Base-by-base conservation (phyloP, 2,329 filamentous ascomycete genomes). In the Colletotrichum aenigma region DNA sequence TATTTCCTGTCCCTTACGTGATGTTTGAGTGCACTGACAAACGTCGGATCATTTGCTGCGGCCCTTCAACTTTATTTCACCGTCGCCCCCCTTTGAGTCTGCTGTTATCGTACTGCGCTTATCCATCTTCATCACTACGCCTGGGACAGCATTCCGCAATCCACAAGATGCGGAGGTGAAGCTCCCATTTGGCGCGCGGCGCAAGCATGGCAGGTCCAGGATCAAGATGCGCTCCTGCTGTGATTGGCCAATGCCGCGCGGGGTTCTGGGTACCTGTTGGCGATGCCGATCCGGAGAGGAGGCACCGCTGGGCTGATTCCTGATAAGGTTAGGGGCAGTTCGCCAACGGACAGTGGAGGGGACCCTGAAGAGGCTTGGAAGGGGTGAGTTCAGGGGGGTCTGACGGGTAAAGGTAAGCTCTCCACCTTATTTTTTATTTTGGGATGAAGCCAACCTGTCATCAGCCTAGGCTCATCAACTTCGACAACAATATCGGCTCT, bases 391-490 rank as follows among this genome's bases (percentile, higher is more conserved):
- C 66, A 60, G 66, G 66, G 61, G 60, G 61, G 70, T 69, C 62
- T 38, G 43, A 43, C 43, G 60, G 64, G 61, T 70, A 24, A 64
- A 64, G 61, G 61, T 24, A 66, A 76, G 74, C 74, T 76, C 71
- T 71, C 74, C 74, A 75, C 71, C 70, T 62, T 76, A 70, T 60
- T 78, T 70, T 73, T 66, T 69, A 74, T 76, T 77, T 77, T 72
- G 70, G 72, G 61, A 67, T 80, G 76, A 81, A 79, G 79, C 78
- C 79, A 81, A 78, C 70, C 74, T 76, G 74, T 76, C 74, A 76
- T 76, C 66, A 75, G 71, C 58, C 48, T 66, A 43, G n/a, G 52
- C 60, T 73, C 62, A 18, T 34, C 56, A 43, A 68, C 30, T 26
- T 67, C 18, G 56, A 26, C 18, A 34, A 9, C 66, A 66, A 30